Evolutionary conservation across 1,284 basidiomycete genomes (phyloP).

Genomic region (Cutaneotrichosporon mucoides): DNA sequence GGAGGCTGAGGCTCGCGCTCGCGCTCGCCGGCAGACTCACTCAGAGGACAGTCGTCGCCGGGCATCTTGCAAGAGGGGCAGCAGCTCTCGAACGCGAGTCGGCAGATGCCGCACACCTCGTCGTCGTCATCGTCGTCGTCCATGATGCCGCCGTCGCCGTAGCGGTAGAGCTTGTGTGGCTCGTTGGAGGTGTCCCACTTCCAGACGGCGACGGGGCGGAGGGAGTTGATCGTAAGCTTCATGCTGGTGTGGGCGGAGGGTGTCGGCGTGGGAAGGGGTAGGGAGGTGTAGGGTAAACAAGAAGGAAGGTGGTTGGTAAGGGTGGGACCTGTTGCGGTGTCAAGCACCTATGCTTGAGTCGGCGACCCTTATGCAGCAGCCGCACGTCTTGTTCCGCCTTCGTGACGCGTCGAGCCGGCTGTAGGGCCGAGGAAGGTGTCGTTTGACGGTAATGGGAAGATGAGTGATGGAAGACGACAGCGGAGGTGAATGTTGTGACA

Average conservation of each 20-base stretch:
- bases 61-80: conserved; percentile 92
- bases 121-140: conserved; percentile 66
- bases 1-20: no score
- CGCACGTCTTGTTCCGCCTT: no score
- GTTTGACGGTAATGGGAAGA: no score
- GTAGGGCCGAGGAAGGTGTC: no score
- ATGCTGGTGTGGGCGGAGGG: conserved; percentile 18
- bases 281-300: no score
- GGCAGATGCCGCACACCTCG: conserved; percentile 91
- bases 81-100: conserved; percentile 83
- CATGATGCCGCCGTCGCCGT: conserved; percentile 53
- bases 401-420: no score
- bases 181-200: conserved; percentile 46
- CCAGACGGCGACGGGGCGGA: conserved; percentile 47
- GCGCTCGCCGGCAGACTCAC: conserved; percentile 52
- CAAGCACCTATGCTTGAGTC: no score
- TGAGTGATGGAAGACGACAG: no score
- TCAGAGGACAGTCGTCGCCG: conserved; percentile 92
- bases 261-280: no score
- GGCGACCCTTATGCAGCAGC: no score
- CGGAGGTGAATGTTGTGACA: conserved; percentile 1
- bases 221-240: conserved; percentile 45
- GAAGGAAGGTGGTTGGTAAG: no score
- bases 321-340: no score
- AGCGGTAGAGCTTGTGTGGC: conserved; percentile 39